Conservation (phyloP, 2,329 filamentous ascomycete genomes). For the Podosphaera xanthii region DNA sequence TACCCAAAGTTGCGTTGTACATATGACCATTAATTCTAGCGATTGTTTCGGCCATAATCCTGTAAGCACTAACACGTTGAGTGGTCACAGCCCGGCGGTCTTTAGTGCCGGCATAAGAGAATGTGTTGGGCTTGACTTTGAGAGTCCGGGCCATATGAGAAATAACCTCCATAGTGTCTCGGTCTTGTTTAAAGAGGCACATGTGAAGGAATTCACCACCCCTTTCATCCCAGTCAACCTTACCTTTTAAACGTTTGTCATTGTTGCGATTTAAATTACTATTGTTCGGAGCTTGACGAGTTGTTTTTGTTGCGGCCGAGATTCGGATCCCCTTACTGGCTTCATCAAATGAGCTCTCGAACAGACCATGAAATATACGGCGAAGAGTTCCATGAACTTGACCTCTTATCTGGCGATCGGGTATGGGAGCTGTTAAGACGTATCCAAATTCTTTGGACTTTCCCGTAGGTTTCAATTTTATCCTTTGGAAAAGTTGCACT, state of each 20-base stretch:
- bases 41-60: slow-evolving; percentile 38
- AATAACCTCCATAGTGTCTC: slow-evolving; percentile 55
- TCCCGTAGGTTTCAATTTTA: slow-evolving; percentile 28
- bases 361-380: slow-evolving; percentile 35
- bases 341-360: slow-evolving; percentile 37
- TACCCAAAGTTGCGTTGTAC: slow-evolving; percentile 42
- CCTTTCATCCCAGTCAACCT: slow-evolving; percentile 37
- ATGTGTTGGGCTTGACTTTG: slow-evolving; percentile 32
- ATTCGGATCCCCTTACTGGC: slow-evolving; percentile 35
- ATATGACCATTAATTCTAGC: slow-evolving; percentile 39
- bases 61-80: slow-evolving; percentile 38
- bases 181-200: slow-evolving; percentile 55
- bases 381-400: slow-evolving; percentile 34
- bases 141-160: slow-evolving; percentile 34
- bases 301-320: slow-evolving; percentile 18
- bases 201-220: slow-evolving; percentile 53
- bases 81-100: slow-evolving; percentile 47
- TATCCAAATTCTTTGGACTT: slow-evolving; percentile 31
- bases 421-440: slow-evolving; percentile 28
- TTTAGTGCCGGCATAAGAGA: slow-evolving; percentile 51
- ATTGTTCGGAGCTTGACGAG: slow-evolving; percentile 2
- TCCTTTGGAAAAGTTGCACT: slow-evolving; percentile 28
- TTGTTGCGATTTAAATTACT: slow-evolving; percentile 5
- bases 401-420: slow-evolving; percentile 36
- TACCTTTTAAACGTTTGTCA: slow-evolving; percentile 14